Evolutionary conservation across 2,329 filamentous ascomycete genomes (phyloP).

Genomic region (Akanthomyces muscarius): DNA sequence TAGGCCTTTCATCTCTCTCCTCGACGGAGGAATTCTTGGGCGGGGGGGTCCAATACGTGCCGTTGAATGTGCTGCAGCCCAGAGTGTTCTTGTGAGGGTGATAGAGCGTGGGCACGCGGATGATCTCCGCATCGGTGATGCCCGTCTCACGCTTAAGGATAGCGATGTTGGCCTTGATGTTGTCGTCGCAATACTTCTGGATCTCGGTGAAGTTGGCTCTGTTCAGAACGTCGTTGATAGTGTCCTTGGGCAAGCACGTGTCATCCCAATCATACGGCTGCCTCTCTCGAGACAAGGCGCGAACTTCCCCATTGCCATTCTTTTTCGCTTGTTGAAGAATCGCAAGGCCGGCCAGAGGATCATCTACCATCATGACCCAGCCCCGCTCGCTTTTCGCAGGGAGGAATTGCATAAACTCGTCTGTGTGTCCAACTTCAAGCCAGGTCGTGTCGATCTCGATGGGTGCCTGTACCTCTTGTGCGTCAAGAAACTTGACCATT

Average conservation of each 20-base stretch:
- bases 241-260: conserved; percentile 18
- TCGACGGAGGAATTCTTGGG: background rate
- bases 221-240: conserved; percentile 21
- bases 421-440: conserved; percentile 27
- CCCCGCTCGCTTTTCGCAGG: conserved; percentile 25
- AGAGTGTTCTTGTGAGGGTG: conserved; percentile 5
- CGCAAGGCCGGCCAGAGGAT: conserved; percentile 22
- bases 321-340: conserved; percentile 21
- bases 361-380: conserved; percentile 25
- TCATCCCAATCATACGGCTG: background rate
- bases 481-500: conserved; percentile 29
- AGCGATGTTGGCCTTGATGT: conserved; percentile 24
- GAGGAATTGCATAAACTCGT: conserved; percentile 30
- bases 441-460: conserved; percentile 30
- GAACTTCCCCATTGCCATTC: conserved; percentile 20
- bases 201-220: conserved; percentile 12
- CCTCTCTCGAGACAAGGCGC: conserved; percentile 21
- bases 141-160: conserved; percentile 25
- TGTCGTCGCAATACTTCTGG: conserved; percentile 19
- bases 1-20: background rate
- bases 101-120: conserved; percentile 23
- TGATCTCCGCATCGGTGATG: conserved; percentile 23
- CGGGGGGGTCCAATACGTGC: background rate
- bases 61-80: background rate
- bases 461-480: conserved; percentile 34